Percentiles rank a stretch among this genome's conserved stretches.
These are phyloP conservation scores for Microdochium paspali DNA, from an alignment of 2,329 filamentous ascomycete species.

Conservation along the genomic window DNA sequence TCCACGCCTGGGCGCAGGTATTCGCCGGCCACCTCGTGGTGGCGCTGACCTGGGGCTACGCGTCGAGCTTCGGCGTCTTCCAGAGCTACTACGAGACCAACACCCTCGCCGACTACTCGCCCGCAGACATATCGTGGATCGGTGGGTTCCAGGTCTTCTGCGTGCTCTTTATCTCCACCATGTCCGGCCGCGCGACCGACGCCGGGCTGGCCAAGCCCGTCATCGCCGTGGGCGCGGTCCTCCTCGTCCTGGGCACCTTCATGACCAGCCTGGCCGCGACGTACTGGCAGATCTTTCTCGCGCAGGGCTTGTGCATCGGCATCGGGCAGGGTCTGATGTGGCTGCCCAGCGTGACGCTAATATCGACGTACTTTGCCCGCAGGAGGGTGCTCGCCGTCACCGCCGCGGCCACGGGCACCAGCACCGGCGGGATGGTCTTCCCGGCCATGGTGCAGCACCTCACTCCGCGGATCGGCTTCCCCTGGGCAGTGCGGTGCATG, in stretches of 20 bases:
- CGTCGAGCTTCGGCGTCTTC: constrained; percentile 37
- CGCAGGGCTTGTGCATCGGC: constrained; percentile 41
- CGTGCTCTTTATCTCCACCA: constrained; percentile 18
- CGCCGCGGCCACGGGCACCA: constrained; percentile 49
- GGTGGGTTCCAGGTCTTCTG: constrained; percentile 29
- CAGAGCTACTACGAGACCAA: constrained; percentile 30
- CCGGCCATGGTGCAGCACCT: constrained; percentile 48
- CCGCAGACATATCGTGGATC: constrained; percentile 32
- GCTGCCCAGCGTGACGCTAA: constrained; percentile 39
- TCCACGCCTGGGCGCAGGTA: constrained; percentile 25
- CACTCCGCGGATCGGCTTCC: constrained; percentile 52
- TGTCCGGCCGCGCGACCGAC: constrained; percentile 21
- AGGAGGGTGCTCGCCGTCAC: constrained; percentile 49
- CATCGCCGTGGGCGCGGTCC: constrained; percentile 18
- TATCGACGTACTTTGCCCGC: constrained; percentile 49
- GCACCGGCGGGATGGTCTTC: constrained; percentile 54
- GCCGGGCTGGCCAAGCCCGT: constrained; percentile 20
- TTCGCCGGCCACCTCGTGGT: constrained; percentile 20
- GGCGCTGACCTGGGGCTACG: constrained; percentile 37
- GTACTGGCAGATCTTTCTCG: constrained; percentile 30
- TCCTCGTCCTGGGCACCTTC: constrained; percentile 28
- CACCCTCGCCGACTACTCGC: constrained; percentile 20
- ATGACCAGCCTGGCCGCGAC: constrained; percentile 23
- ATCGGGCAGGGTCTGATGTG: constrained; percentile 46
- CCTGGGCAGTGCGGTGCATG: constrained; percentile 53